These are phyloP conservation scores for Rubus parviflorus DNA, from an alignment of 306 rosid genomes.

Conservation along the genomic window DNA sequence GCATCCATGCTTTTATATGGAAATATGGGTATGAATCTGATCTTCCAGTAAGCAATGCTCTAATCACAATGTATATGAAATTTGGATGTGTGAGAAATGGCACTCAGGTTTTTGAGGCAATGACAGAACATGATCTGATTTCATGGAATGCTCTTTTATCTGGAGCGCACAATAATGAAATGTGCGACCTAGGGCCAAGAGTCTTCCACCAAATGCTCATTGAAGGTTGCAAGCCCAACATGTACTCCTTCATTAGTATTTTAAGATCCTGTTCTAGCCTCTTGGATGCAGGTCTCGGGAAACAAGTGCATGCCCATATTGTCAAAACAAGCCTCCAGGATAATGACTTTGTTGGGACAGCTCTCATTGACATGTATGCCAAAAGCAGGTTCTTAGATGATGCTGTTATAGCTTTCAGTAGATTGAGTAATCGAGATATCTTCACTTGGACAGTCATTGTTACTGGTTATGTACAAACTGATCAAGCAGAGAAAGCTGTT, in stretches of 20 bases:
- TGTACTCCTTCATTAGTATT: conserved; percentile 33
- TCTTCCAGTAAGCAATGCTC: conserved; percentile 29
- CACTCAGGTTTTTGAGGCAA: conserved; percentile 25
- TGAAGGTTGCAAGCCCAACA: conserved; percentile 30
- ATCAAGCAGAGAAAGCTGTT: conserved; percentile 29
- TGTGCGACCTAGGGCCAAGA: conserved; percentile 15
- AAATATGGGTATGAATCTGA: conserved; percentile 34
- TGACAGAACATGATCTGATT: conserved; percentile 37
- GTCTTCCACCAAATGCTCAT: conserved; percentile 20
- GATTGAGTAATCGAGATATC: conserved; percentile 30
- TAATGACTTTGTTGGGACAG: conserved; percentile 32
- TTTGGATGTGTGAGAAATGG: conserved; percentile 26
- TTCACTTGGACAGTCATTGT: conserved; percentile 41
- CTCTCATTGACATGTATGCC: conserved; percentile 43
- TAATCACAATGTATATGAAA: conserved; percentile 37
- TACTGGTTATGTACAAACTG: conserved; percentile 23
- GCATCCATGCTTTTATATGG: conserved; percentile 33
- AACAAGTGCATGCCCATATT: conserved; percentile 36
- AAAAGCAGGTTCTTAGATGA: conserved; percentile 29
- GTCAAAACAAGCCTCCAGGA: conserved; percentile 25
- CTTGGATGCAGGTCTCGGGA: conserved; percentile 29
- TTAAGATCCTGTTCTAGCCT: conserved; percentile 38
- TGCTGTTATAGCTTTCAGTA: conserved; percentile 29
- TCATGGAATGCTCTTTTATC: conserved; percentile 40
- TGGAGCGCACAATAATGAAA: conserved; percentile 19